Base-by-base conservation (phyloP, 148 eudicot species). In the Talinum fruticosum region DNA sequence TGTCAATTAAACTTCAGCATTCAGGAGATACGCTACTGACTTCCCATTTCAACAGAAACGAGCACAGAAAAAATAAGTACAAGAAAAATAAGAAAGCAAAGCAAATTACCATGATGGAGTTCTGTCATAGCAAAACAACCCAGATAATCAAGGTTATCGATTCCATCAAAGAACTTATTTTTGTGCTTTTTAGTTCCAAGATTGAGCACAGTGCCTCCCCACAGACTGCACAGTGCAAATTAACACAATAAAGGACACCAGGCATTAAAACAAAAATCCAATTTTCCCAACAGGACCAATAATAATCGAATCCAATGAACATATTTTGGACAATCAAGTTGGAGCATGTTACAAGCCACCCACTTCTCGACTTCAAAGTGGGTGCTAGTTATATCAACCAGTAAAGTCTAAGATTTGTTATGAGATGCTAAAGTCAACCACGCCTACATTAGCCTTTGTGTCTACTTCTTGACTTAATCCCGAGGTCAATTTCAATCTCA, bases 101-200 rank as follows among this genome's bases (percentile, higher is more conserved):
- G 70, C 70, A 33, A 35, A 77, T 80, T 86, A 94, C 98, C 98
- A 62, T 94, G 98, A 85, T 94, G 92, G 74, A 94, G 97, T 80
- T 94, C 98, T 0, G 97, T 94, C 98, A 94, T 94, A 12, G 98
- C 98, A 80, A 94, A 92, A 85, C 98, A 94, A 54, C 98, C 98
- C 75, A 90, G 83, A 76, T 90, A 94, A 69, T 94, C 96, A 85
- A 94, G 73, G 76, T 89, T 94, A 84, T 94, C 98, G 79, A 94
- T 94, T 32, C 96, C 98, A 57, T 94, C 97, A 86, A 84, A 94
- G 84, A 84, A 94, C 69, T 89, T 94, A 79, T 92, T 97, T 79
- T 73, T 88, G 72, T 94, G 98, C 86, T 92, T 94, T 80, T 94
- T 91, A 30, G 97, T 94, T 73, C 98, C 98, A 78, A 94, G 82